phyloP scores from a whole-genome alignment of 2,329 filamentous ascomycete species.

The Epichloe coenophiala region DNA sequence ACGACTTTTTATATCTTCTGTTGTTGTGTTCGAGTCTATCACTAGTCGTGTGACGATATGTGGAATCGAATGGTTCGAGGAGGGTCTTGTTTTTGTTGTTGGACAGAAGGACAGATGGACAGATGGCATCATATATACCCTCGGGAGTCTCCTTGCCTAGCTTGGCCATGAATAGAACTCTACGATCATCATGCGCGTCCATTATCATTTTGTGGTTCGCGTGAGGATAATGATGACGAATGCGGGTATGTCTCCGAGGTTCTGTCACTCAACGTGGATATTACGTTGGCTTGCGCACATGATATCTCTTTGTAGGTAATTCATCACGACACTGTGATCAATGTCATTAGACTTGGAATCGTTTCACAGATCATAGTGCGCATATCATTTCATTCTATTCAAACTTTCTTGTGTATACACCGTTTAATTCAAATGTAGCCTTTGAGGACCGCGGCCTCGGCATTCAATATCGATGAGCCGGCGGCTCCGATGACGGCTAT shows the following conservation, averaged over 20 bases:
- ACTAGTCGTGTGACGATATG: neutral
- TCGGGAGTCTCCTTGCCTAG: neutral
- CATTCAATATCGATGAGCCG: conserved; percentile 91
- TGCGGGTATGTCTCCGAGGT: no score
- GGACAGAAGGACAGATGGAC: no score
- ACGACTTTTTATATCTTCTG: neutral
- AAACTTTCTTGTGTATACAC: neutral
- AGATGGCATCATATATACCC: neutral
- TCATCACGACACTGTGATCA: no score
- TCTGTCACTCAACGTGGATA: no score
- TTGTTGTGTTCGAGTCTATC: neutral
- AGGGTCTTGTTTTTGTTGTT: no score
- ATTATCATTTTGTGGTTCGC: no score
- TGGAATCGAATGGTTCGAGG: no score
- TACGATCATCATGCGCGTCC: neutral
- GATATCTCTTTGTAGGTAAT: no score
- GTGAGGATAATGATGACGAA: no score
- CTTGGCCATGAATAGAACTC: neutral
- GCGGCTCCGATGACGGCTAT: conserved; percentile 82
- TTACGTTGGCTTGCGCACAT: no score
- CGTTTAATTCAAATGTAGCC: conserved; percentile 51
- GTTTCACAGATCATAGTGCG: no score
- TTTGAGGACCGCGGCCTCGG: conserved; percentile 82
- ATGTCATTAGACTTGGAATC: no score
- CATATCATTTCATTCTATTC: neutral